Evolutionary conservation across 2,329 filamentous ascomycete species (phyloP), one percentile per base, ranked within the genome.

Genomic region (Neofusicoccum cordaticola): DNA sequence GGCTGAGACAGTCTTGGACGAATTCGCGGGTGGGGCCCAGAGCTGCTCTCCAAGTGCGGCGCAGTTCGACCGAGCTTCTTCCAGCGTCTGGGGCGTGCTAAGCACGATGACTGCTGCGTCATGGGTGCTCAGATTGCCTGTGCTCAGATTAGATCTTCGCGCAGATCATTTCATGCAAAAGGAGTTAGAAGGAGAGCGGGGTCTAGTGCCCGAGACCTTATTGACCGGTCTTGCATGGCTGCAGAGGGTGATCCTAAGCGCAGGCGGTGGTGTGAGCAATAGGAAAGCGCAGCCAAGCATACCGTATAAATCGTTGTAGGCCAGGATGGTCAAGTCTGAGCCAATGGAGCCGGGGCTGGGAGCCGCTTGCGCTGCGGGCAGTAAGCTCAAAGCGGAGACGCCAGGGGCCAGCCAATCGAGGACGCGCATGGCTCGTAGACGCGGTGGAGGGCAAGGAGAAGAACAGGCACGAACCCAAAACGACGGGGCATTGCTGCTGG

Each of bases 291-390:
- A 39, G 31, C 22, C 19, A 35, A 19, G 42, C 64, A 34, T 58
- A 66, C 63, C 66, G 62, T 69, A 66, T 41, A 70, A 63, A 66
- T 68, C 65, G 65, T 69, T 65, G 58, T 67, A 62, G n/a, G 63
- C 61, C 45, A 69, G 39, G 34, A 69, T 67, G 7, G 64, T 65
- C 15, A 78, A 39, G 57, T 75, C 73, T 50, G 71, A 73, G 31
- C 69, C 69, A 62, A 72, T 64, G 31, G 70, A 68, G 52, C 69
- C 66, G 22, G 72, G 70, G 53, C 68, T 71, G 27, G 71, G 66
- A 41, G 66, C 60, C 19, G 67, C 66, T 41, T 66, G 57, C 37
- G 66, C 65, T 61, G 45, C 50, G 48, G 37, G 42, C 17, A 62
- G 48, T 2, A 35, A 35, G 61, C 37, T 31, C 44, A 50, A 37